phyloP scores from a whole-genome alignment of 306 rosid species.

The Malus fusca region DNA sequence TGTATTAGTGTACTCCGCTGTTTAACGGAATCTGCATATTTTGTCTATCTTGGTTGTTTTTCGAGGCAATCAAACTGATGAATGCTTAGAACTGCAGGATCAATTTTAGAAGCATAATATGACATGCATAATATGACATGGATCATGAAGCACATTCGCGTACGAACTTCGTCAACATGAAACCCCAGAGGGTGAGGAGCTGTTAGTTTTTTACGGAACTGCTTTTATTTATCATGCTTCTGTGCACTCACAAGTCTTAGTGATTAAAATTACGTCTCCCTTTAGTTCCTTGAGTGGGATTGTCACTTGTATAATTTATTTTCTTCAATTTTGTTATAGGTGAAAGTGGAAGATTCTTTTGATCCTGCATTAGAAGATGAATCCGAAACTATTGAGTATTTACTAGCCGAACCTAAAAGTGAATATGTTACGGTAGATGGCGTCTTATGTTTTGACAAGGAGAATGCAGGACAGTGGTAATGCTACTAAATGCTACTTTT shows the following conservation, averaged over 20 bases:
- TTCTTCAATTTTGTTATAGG: constrained; percentile 27
- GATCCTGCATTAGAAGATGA: constrained; percentile 50
- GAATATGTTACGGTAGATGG: constrained; percentile 46
- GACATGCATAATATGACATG: constrained; percentile 39
- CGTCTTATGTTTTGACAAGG: constrained; percentile 34
- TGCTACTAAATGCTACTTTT: constrained; percentile 1
- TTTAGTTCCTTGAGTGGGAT: constrained; percentile 2
- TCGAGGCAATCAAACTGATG: constrained; percentile 3
- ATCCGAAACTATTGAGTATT: not conserved
- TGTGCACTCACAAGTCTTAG: not conserved
- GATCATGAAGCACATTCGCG: constrained; percentile 40
- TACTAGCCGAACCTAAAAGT: constrained; percentile 24
- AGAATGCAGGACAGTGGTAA: constrained; percentile 38
- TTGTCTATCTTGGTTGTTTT: not conserved
- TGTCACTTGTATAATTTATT: constrained; percentile 1
- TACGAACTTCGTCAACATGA: constrained; percentile 53
- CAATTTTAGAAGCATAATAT: not conserved
- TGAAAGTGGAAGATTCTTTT: constrained; percentile 50
- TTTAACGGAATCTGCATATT: not conserved
- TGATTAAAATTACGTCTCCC: not conserved
- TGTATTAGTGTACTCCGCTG: not conserved
- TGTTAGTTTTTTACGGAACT: not conserved
- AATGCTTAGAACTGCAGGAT: constrained; percentile 34
- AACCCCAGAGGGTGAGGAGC: constrained; percentile 59
- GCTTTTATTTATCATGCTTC: not conserved